Base-by-base conservation (phyloP, 1,284 basidiomycete species). In the Cryptococcus maquisensis region DNA sequence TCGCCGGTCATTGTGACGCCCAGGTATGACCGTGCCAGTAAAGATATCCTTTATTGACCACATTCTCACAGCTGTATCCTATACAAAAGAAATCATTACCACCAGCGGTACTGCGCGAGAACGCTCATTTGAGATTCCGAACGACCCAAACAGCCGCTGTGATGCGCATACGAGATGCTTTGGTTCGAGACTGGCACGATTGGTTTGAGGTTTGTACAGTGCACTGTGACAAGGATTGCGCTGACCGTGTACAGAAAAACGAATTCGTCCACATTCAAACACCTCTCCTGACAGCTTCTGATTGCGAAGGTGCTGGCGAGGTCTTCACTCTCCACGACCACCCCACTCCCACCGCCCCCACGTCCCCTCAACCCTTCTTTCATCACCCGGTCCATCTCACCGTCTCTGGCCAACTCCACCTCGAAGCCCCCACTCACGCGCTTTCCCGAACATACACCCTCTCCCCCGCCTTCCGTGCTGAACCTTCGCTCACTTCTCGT, bases 221-320 rank as follows among this genome's bases (percentile, higher is more conserved):
- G 12, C 24, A 10, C 16, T 47, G 39, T 8, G 36, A 20, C 18
- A 32, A 50, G 20, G 26, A 21, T 28, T 18, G 15, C 26, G 52
- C 54, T 55, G 52, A 55, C 35, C 12, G 12, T 16, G 20, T 41
- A 6, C 15, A 92, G 87, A 76, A 75, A 21, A 81, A 89, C 74
- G 89, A 85, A 32, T 98, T 96, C 72, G 77, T 81, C 45, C 84
- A 88, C 64, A 81, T 84, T 16, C 86, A 95, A 63, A 87, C 92
- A 0, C 95, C 96, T 1, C 81, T 98, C 42, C 78, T 97, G 38
- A 98, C 95, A 0, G 83, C 85, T 8, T 91, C 85, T 60, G 96
- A 98, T 74, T 95, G 93, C 62, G 95, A 98, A 79, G 96, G 95
- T n/a, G 94, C 89, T 3, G 95, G 96, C 18, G 93, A 98, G 75